A percentile compares a stretch with the other conserved stretches of the same genome.
phyloP scores from a whole-genome alignment of 805 yeast genomes.

The Debaryomyces castellii region DNA sequence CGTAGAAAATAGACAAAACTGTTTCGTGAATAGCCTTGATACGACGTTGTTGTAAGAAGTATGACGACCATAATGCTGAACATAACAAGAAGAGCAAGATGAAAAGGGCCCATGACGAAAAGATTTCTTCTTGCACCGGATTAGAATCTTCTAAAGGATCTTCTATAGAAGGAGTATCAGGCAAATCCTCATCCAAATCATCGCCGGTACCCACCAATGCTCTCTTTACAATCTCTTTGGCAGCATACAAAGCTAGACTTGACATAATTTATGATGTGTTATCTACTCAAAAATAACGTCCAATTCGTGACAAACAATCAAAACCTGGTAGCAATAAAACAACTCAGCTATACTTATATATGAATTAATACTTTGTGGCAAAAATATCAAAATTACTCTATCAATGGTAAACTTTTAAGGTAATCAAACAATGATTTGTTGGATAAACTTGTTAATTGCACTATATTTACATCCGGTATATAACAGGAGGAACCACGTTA shows the following conservation, averaged over 20 bases:
- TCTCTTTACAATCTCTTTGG: constrained; percentile 30
- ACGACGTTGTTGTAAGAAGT: constrained; percentile 84
- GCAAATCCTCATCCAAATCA: constrained; percentile 37
- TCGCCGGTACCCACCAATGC: constrained; percentile 21
- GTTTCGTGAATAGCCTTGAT: constrained; percentile 98
- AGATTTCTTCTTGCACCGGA: constrained; percentile 92
- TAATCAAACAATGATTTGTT: neutral
- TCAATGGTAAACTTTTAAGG: neutral
- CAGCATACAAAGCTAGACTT: constrained; percentile 23
- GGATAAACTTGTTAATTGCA: neutral
- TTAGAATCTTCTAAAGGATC: constrained; percentile 61
- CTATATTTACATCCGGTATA: neutral
- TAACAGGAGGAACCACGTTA: neutral
- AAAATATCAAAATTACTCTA: neutral
- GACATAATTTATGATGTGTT: constrained; percentile 16
- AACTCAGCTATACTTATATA: neutral
- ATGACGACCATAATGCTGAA: constrained; percentile 92
- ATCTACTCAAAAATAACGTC: neutral
- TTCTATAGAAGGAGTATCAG: constrained; percentile 47
- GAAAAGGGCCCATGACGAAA: constrained; percentile 95
- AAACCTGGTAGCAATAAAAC: neutral
- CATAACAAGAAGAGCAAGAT: constrained; percentile 78
- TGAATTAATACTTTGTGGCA: neutral
- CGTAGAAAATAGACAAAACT: constrained; percentile 91
- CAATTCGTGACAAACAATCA: neutral